Base-by-base conservation (phyloP, 2,329 filamentous ascomycete genomes). In the Ceratocystis lukuohia region DNA sequence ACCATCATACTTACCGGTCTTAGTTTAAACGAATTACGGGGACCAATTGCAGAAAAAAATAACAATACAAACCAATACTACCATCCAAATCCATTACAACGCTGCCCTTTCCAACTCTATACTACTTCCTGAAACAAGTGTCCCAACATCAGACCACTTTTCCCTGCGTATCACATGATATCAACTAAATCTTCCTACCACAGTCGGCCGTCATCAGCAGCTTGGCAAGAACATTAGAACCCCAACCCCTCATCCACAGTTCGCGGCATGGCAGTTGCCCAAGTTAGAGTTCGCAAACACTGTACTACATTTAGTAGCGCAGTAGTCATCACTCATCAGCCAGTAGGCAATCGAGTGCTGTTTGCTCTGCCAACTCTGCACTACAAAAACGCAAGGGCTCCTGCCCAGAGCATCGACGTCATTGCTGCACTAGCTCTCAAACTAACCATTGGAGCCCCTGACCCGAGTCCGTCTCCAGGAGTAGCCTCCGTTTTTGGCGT, bases 401-500 rank as follows among this genome's bases (percentile, higher is more conserved):
- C 64, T 37, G 33, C 44, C 64, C 56, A 65, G 5, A 65, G 22
- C 1, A n/a, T 44, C 10, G 41, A 65, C 17, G 64, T 41, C 64
- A 70, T 66, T 70, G 53, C 57, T 30, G 56, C 64, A 28, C 64
- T 61, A 7, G 8, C 30, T 25, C 22, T 71, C 75, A 74, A 77
- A 30, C 17, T 69, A 53, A 77, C 64, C 30, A 61, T 45, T 15
- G 71, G 67, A 28, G 69, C 71, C 10, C 73, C 74, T 44, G 72
- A 73, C 28, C 73, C 73, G 28, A 77, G 70, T 3, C 76, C 76
- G 64, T 75, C 70, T 41, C 68, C 70, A 0, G 74, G 69, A 22
- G 68, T 69, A n/a, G 73, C 74, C 61, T 72, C 72, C 1, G 72
- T 71, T 64, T 71, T 71, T 30, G 70, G 68, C 45, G 72, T 70